Evolutionary conservation across 129 eudicot genomes (phyloP), one percentile per base, ranked within the genome.

Genomic region (Deinandra increscens): DNA sequence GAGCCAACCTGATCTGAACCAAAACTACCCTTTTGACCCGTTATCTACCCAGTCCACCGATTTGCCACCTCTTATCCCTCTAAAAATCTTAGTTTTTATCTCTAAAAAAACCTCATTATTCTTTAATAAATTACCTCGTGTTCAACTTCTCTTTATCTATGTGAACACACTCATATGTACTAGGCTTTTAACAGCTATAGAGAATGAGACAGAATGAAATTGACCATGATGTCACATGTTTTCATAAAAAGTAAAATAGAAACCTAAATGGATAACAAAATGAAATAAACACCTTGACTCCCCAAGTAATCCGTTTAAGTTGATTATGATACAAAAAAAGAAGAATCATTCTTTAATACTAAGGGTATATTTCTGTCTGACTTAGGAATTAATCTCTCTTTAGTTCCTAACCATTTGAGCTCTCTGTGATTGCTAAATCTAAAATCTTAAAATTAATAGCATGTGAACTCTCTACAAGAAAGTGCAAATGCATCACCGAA

Each of bases 391-490:
- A 62, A 62, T 62, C 9, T 62, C 38, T 38, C 12, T 62, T 62
- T 10, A 17, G 18, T 38, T 62, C 58, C 4, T 51, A 51, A 51
- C 4, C 18, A 54, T 41, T 56, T 56, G 44, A 41, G 31, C 44
- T 14, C 29, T 67, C 41, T 58, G n/a, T 71, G 76, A 60, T 44
- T 71, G 67, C 17, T 42, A 70, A 39, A 42, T 56, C 56, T 41
- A n/a, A 56, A 55, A 70, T 44, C 39, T 26, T 54, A 70, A 63
- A 50, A 23, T 20, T 43, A 39, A 17, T 17, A 58, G 56, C 75
- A 70, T 58, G 26, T 17, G 17, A 58, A 56, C 26, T 58, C 37
- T 41, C 17, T 38, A 70, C 54, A 55, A 42, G n/a, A 11, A 67
- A 17, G 64, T 69, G 33, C 15, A 53, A 13, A 23, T 23, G 39